Evolutionary conservation across 2,329 filamentous ascomycete genomes (phyloP), one percentile per base, ranked within the genome.

Genomic region (Fusarium humuli): DNA sequence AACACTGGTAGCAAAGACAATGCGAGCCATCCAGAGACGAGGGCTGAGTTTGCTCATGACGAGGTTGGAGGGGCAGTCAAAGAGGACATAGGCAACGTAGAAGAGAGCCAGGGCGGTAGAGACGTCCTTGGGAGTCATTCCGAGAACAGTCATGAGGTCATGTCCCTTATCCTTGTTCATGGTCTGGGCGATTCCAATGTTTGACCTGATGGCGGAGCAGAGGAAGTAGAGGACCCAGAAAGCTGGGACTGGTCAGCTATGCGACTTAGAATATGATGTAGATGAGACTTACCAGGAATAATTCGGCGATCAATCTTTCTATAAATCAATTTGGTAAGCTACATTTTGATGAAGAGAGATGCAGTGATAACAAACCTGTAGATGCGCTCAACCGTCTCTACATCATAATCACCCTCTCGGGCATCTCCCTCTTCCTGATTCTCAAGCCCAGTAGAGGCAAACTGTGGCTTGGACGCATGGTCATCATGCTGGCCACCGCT

Each of bases 141-240:
- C 77, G 53, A 97, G 86, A 40, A 91, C 86, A 4, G 88, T 87
- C 72, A 87, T 87, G n/a, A 97, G 88, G 77, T 96, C 91, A 77
- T 97, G 93, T 34, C 87, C 86, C 44, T 86, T 81, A 20, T 86
- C 81, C 30, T 81, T 81, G 81, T 97, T 97, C 94, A 97, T 97
- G 3, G 94, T 97, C 82, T 97, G 93, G n/a, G 94, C 92, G 72
- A 97, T 90, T 67, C 94, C 94, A 71, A 97, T 93, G 80, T 97
- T 97, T 75, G 93, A 96, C 55, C 94, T 90, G 75, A 97, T 96
- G 65, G 93, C 94, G 0, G 94, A 96, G 84, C 93, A 96, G 70
- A 97, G 87, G 78, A 97, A 97, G 82, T 97, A 97, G 18, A 97
- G 86, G 18, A 91, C 80, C 94, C 94, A 97, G 80, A 97, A 95